Conservation (phyloP, 2,329 filamentous ascomycete species). For the Immersiporthe knoxdaviesiana region DNA sequence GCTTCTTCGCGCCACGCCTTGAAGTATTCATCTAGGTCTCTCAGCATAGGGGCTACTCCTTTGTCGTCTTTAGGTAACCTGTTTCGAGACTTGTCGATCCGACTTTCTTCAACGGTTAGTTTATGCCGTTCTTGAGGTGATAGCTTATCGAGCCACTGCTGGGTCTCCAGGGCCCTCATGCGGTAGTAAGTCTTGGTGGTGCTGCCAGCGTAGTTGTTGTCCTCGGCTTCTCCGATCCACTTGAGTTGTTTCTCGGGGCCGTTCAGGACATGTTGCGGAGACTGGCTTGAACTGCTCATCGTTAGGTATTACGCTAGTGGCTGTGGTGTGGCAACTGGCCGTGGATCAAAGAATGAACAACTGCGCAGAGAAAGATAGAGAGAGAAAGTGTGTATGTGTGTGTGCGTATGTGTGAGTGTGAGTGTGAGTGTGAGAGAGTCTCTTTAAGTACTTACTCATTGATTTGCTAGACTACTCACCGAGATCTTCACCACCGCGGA, state of each 20-base stretch:
- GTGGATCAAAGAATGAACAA: neutral
- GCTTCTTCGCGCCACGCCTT: neutral
- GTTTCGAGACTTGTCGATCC: neutral
- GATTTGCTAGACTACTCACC: neutral
- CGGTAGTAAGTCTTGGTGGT: neutral
- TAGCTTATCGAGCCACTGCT: neutral
- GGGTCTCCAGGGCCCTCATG: neutral
- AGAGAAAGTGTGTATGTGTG: too few relatives aligned
- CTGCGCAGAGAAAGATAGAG: neutral
- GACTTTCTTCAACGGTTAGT: neutral
- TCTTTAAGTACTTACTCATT: neutral
- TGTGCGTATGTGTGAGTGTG: too few relatives aligned
- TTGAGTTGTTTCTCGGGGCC: too few relatives aligned
- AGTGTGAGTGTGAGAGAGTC: too few relatives aligned
- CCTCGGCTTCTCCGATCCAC: neutral
- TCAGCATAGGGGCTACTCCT: neutral
- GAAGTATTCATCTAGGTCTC: neutral
- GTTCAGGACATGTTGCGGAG: too few relatives aligned
- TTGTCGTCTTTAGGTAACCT: neutral
- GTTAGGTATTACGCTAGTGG: neutral
- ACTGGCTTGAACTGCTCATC: neutral
- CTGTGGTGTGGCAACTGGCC: neutral
- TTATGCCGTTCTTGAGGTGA: neutral
- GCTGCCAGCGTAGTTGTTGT: neutral
- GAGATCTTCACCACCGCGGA: neutral